Base-by-base conservation (phyloP, 306 rosid species). In the Trifolium subterraneum region DNA sequence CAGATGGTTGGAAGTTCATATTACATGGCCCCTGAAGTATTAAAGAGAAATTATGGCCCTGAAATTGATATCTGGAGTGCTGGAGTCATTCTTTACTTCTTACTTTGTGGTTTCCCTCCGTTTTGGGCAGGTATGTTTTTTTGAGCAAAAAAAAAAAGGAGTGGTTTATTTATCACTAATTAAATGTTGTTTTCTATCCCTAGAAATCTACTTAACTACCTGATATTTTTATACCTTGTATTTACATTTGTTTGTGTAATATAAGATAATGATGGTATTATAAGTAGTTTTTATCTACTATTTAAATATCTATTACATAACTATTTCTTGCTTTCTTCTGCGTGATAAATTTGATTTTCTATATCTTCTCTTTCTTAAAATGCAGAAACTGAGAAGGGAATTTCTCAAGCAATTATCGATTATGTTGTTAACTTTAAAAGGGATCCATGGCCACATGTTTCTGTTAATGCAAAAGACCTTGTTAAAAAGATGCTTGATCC, bases 391-490 rank as follows among this genome's bases (percentile, higher is more conserved):
- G 98, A 93, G 75, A 90, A 91, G 80, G 97, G 97, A 65, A 90
- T 93, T 68, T 96, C 98, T 54, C 94, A 91, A 77, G 92, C 96
- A 74, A 93, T 93, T 68, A 89, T 91, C 65, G 72, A 89, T 35
- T 93, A 97, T 18, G 91, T 81, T 80, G 13, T 91, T 71, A 91
- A 93, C 78, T 93, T 93, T 79, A 93, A 41, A 79, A 88, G 91
- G 82, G 97, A 91, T 31, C 98, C 97, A 72, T 93, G 98, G 98
- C 92, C 98, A 52, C 87, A 81, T 82, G 97, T 93, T 79, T 93
- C 97, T 72, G 97, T 89, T 48, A 86, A 78, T 85, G 98, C 98
- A 11, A 93, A 93, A 84, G 98, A 91, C 79, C 93, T 93, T 51
- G 97, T 93, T 71, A 91, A 74, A 80, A 91, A 93, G 87, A 93